Percentiles rank a stretch among this genome's conserved stretches.
Conservation (phyloP, 345 rosid species). For the Iberis pinnata region DNA sequence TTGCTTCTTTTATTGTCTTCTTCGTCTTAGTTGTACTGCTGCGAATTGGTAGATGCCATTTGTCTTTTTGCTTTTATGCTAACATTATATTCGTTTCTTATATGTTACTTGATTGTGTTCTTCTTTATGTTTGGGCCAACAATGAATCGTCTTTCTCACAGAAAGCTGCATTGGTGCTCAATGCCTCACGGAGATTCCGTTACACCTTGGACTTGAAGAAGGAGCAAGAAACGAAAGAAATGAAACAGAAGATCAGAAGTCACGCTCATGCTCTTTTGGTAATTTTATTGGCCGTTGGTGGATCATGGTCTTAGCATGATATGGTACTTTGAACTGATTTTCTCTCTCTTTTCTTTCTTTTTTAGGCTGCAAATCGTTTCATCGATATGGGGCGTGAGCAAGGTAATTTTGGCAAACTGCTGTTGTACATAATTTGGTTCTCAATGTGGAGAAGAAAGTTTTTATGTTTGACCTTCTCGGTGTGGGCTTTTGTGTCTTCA, state of each 20-base stretch:
- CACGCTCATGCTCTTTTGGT: slow-evolving; percentile 70
- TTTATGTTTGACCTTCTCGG: not conserved
- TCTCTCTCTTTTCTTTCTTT: slow-evolving; percentile 2
- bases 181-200: slow-evolving; percentile 95
- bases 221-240: slow-evolving; percentile 60
- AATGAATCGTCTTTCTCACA: slow-evolving; percentile 23
- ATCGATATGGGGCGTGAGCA: slow-evolving; percentile 34
- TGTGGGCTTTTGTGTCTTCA: slow-evolving; percentile 14
- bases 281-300: slow-evolving; percentile 1
- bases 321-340: not conserved
- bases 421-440: not conserved
- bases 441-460: not conserved
- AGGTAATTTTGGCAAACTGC: slow-evolving; percentile 48
- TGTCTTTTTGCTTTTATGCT: no score
- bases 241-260: slow-evolving; percentile 57
- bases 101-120: not conserved
- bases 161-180: slow-evolving; percentile 96
- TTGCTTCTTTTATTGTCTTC: not conserved
- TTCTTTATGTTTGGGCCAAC: slow-evolving; percentile 1
- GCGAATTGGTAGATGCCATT: no score
- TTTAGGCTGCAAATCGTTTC: slow-evolving; percentile 88
- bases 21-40: no score
- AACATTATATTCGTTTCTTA: no score
- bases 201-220: slow-evolving; percentile 90
- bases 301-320: not conserved